These are phyloP conservation scores for Tinospora cordifolia DNA, from an alignment of 164 flowering plant species.

Conservation along the genomic window DNA sequence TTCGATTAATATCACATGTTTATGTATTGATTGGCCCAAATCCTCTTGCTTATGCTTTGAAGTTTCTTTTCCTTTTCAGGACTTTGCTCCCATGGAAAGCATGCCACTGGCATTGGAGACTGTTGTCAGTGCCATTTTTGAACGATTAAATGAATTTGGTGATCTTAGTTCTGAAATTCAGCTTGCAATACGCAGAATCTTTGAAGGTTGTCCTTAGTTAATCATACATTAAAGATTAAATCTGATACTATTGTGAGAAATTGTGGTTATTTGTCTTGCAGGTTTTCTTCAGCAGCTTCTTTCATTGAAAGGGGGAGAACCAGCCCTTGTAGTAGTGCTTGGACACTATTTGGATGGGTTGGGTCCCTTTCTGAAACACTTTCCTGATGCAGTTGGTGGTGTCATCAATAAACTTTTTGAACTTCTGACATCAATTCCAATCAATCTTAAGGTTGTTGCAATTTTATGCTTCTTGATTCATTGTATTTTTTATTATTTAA, in stretches of 20 bases:
- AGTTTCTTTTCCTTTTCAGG: slow-evolving; percentile 32
- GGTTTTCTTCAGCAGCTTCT: slow-evolving; percentile 83
- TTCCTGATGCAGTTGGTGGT: slow-evolving; percentile 73
- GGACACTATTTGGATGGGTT: slow-evolving; percentile 76
- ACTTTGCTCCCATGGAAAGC: slow-evolving; percentile 65
- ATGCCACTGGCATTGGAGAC: slow-evolving; percentile 76
- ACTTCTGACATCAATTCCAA: slow-evolving; percentile 76
- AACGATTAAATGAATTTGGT: slow-evolving; percentile 55
- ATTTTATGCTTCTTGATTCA: background rate
- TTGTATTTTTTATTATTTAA: background rate
- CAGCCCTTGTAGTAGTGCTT: slow-evolving; percentile 61
- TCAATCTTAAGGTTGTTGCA: slow-evolving; percentile 49
- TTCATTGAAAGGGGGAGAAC: slow-evolving; percentile 82
- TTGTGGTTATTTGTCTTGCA: slow-evolving; percentile 29
- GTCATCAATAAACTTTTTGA: slow-evolving; percentile 91
- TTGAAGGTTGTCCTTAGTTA: slow-evolving; percentile 64
- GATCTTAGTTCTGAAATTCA: slow-evolving; percentile 51
- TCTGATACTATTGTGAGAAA: slow-evolving; percentile 13
- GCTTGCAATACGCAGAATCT: slow-evolving; percentile 36
- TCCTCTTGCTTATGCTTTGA: background rate
- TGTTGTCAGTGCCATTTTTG: slow-evolving; percentile 62
- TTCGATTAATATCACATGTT: background rate
- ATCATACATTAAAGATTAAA: slow-evolving; percentile 2
- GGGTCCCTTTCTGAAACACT: slow-evolving; percentile 78
- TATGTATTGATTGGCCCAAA: background rate